Evolutionary conservation across 1,284 basidiomycete genomes (phyloP).

Genomic region (Sporisorium reilianum): DNA sequence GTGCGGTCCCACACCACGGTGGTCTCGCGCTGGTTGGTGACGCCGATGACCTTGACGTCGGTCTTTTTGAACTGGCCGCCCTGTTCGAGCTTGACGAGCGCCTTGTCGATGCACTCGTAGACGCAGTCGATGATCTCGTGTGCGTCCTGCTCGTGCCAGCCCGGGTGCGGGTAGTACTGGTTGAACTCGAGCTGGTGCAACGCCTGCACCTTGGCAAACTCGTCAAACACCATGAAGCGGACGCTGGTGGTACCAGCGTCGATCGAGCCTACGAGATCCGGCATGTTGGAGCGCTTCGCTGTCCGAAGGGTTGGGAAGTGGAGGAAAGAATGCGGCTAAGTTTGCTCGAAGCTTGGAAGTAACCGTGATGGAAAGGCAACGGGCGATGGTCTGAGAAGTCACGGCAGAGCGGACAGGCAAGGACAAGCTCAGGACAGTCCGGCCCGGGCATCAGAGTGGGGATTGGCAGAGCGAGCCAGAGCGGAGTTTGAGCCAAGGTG

Average conservation of each 20-base stretch:
- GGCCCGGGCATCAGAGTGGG: slow-evolving; percentile 1
- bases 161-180: slow-evolving; percentile 68
- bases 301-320: not conserved
- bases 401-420: not conserved
- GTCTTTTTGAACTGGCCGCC: slow-evolving; percentile 78
- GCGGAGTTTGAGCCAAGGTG: not conserved
- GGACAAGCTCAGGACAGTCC: not conserved
- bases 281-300: slow-evolving; percentile 22
- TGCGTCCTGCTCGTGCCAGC: slow-evolving; percentile 95
- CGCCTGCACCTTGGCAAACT: slow-evolving; percentile 86
- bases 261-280: slow-evolving; percentile 53
- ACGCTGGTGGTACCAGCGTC: slow-evolving; percentile 77
- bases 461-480: not conserved
- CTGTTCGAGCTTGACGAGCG: slow-evolving; percentile 79
- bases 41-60: slow-evolving; percentile 92
- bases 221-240: slow-evolving; percentile 93
- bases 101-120: slow-evolving; percentile 81
- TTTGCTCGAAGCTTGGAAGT: not conserved
- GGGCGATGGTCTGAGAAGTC: not conserved
- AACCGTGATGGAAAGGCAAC: not conserved
- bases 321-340: too few species aligned
- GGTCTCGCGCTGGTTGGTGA: slow-evolving; percentile 98
- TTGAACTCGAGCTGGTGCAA: slow-evolving; percentile 78
- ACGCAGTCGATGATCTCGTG: slow-evolving; percentile 84
- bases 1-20: slow-evolving; percentile 91